A percentile compares a stretch with the other conserved stretches of the same genome.
These are phyloP conservation scores for Amanita molliuscula DNA, from an alignment of 768 basidiomycete species.

Conservation along the genomic window DNA sequence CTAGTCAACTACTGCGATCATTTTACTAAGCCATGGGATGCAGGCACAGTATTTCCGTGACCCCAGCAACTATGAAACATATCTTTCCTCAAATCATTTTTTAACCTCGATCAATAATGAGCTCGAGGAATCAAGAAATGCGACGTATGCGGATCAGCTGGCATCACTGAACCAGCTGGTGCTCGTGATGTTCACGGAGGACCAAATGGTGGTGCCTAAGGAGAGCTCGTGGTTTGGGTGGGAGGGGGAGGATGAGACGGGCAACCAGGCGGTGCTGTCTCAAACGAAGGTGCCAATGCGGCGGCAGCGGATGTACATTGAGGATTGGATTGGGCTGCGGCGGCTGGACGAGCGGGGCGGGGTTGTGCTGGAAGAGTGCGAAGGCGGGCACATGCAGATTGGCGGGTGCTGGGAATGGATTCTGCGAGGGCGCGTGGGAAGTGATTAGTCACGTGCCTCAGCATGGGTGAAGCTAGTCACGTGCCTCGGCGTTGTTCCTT, in stretches of 20 bases:
- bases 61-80: slow-evolving; percentile 44
- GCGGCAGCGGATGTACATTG: slow-evolving; percentile 57
- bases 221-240: slow-evolving; percentile 85
- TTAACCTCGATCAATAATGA: slow-evolving; percentile 78
- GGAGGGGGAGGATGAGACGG: slow-evolving; percentile 32
- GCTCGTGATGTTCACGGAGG: slow-evolving; percentile 63
- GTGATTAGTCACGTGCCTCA: slow-evolving; percentile 6
- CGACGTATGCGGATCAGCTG: slow-evolving; percentile 50
- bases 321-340: slow-evolving; percentile 78
- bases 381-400: slow-evolving; percentile 71
- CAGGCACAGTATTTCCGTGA: slow-evolving; percentile 88
- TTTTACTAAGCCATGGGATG: not conserved
- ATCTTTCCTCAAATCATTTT: slow-evolving; percentile 55
- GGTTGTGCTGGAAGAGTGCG: slow-evolving; percentile 51
- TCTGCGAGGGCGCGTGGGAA: slow-evolving; percentile 29
- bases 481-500: not conserved
- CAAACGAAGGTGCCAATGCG: slow-evolving; percentile 50
- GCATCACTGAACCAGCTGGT: slow-evolving; percentile 55
- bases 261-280: not conserved
- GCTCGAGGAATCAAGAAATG: slow-evolving; percentile 38
- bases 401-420: slow-evolving; percentile 50
- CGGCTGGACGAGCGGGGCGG: slow-evolving; percentile 56
- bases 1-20: not conserved
- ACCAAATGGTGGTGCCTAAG: slow-evolving; percentile 74
- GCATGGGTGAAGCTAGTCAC: too few relatives aligned